These are phyloP conservation scores for Starmera quercuum DNA, from an alignment of 805 yeast species.

Conservation along the genomic window DNA sequence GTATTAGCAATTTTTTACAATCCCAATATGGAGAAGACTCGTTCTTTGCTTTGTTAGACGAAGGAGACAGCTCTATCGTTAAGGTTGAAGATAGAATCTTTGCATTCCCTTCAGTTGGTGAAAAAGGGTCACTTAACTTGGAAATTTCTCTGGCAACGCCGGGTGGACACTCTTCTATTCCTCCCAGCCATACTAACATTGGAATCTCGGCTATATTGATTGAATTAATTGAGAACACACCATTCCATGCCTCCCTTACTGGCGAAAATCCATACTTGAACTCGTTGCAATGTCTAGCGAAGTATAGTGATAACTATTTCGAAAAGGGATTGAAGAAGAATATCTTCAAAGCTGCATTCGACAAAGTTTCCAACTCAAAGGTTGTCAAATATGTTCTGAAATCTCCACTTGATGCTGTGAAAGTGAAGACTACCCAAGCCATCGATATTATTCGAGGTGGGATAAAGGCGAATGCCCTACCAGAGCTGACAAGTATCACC, in stretches of 20 bases:
- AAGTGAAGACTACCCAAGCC: constrained; percentile 34
- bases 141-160: constrained; percentile 44
- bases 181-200: constrained; percentile 68
- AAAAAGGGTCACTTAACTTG: constrained; percentile 53
- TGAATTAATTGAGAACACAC: constrained; percentile 45
- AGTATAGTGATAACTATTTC: constrained; percentile 25
- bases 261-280: constrained; percentile 46
- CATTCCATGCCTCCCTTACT: constrained; percentile 38
- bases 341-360: constrained; percentile 28
- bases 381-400: constrained; percentile 28
- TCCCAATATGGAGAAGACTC: constrained; percentile 53
- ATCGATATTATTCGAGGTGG: constrained; percentile 49
- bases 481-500: constrained; percentile 42
- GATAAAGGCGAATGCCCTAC: constrained; percentile 68
- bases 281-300: constrained; percentile 56
- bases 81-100: constrained; percentile 33
- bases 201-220: constrained; percentile 56
- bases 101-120: constrained; percentile 52
- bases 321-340: constrained; percentile 17
- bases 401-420: constrained; percentile 30
- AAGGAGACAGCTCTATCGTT: constrained; percentile 33
- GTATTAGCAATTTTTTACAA: constrained; percentile 36
- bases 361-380: constrained; percentile 26
- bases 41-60: constrained; percentile 58
- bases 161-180: constrained; percentile 70